phyloP scores from a whole-genome alignment of 257 asterid genomes.

The Plantago ovata region DNA sequence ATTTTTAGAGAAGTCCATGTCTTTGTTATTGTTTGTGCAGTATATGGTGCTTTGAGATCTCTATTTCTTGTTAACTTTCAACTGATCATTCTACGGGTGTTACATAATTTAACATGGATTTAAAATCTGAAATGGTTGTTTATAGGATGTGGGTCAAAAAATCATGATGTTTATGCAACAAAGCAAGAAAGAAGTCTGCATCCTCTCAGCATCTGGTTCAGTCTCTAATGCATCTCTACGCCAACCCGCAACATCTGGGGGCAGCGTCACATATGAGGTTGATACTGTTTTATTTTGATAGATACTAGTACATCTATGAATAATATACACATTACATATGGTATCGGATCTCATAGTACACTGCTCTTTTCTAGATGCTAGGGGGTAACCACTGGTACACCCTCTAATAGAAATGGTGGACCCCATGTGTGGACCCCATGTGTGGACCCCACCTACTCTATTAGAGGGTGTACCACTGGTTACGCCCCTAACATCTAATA shows the following conservation, averaged over 20 bases:
- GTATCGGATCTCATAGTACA: too few species aligned
- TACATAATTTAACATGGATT: not conserved
- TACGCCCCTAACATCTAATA: too few species aligned
- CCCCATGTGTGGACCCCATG: too few species aligned
- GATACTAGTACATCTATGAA: not conserved
- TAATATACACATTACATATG: not conserved
- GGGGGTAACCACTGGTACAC: too few species aligned
- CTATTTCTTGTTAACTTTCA: not conserved
- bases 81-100: not conserved
- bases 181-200: constrained; percentile 48
- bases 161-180: constrained; percentile 50
- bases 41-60: not conserved
- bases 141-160: constrained; percentile 55
- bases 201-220: constrained; percentile 59
- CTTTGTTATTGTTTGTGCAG: not conserved
- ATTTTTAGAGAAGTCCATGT: too few species aligned
- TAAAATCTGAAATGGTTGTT: not conserved
- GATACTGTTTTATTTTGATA: not conserved
- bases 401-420: too few species aligned
- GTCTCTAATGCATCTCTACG: constrained; percentile 56
- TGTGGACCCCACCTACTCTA: too few species aligned
- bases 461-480: too few species aligned
- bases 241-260: constrained; percentile 65
- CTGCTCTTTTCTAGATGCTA: too few species aligned
- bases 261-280: constrained; percentile 52